phyloP scores from a whole-genome alignment of 768 basidiomycete genomes.

The Clathrus columnatus region DNA sequence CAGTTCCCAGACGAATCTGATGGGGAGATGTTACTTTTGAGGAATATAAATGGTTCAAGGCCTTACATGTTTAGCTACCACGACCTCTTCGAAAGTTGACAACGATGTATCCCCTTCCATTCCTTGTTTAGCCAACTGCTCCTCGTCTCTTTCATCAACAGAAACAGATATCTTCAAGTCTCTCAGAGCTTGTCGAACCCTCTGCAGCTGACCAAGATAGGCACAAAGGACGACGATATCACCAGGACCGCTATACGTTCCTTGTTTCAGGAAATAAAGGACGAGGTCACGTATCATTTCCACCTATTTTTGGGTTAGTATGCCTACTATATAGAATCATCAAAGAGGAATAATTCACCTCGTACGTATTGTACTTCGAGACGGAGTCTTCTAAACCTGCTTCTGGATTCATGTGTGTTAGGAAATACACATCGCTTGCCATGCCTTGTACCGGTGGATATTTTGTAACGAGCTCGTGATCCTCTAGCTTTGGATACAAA shows the following conservation, averaged over 20 bases:
- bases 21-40: not conserved
- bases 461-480: constrained; percentile 40
- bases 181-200: constrained; percentile 36
- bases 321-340: constrained; percentile 37
- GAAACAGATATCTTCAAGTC: constrained; percentile 45
- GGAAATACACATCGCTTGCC: constrained; percentile 55
- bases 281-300: constrained; percentile 46
- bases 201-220: constrained; percentile 42
- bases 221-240: constrained; percentile 49
- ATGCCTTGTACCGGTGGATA: constrained; percentile 58
- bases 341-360: constrained; percentile 45
- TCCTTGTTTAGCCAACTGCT: constrained; percentile 45
- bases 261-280: constrained; percentile 45
- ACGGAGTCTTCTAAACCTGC: constrained; percentile 55
- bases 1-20: constrained; percentile 61
- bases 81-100: constrained; percentile 30
- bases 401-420: constrained; percentile 55
- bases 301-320: constrained; percentile 26
- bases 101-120: constrained; percentile 23
- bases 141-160: constrained; percentile 63
- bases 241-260: constrained; percentile 35
- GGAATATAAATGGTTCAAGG: constrained; percentile 15
- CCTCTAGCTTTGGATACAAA: constrained; percentile 52
- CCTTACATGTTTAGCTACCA: constrained; percentile 46
- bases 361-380: constrained; percentile 59